These are phyloP conservation scores for Sungouiozyma ichnusensis DNA, from an alignment of 805 yeast species.

Conservation along the genomic window DNA sequence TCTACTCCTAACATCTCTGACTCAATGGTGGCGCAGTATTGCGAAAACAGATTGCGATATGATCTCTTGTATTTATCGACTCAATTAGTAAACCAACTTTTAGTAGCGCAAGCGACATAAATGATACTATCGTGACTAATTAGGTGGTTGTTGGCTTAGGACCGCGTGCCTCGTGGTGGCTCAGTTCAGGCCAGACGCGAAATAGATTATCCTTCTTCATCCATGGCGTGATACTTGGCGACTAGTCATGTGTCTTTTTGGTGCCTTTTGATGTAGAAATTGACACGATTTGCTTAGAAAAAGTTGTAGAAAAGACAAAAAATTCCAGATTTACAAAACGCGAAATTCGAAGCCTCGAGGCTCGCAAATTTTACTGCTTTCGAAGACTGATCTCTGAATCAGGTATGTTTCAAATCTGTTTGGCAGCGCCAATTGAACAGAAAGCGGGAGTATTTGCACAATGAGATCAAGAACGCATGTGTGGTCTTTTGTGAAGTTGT, in stretches of 20 bases:
- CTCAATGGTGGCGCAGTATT: no score
- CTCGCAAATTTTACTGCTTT: background rate
- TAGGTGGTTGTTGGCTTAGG: background rate
- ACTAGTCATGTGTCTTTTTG: no score
- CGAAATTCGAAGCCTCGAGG: background rate
- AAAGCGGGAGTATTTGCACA: background rate
- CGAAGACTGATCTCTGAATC: background rate
- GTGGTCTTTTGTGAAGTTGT: background rate
- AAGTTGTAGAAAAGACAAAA: background rate
- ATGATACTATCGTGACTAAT: no score
- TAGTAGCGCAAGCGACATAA: no score
- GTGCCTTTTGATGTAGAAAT: background rate
- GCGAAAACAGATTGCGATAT: no score
- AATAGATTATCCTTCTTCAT: no score
- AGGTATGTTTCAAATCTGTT: background rate
- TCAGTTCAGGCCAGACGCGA: background rate
- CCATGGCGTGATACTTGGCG: no score
- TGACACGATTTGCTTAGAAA: background rate
- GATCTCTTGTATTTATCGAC: no score
- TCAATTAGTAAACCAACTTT: no score
- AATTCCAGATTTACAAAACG: background rate
- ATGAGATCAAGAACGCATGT: background rate
- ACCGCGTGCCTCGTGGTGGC: background rate
- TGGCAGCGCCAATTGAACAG: background rate
- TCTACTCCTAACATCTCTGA: no score